phyloP scores from a whole-genome alignment of 2,329 filamentous ascomycete genomes.

The Pseudonectria foliicola region DNA sequence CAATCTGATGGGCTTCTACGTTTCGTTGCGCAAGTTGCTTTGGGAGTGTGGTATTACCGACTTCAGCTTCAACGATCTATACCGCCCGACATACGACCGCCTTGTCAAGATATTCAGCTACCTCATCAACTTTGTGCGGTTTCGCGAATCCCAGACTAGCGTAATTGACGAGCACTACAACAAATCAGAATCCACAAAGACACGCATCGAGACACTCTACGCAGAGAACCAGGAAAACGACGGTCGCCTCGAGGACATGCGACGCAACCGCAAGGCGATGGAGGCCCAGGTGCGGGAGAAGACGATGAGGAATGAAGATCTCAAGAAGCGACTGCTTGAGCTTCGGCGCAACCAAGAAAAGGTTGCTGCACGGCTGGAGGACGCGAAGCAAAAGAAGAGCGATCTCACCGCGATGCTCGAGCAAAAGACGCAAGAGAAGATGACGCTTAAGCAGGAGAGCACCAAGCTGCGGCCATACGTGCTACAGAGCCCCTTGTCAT shows the following conservation, averaged over 20 bases:
- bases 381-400: constrained; percentile 72
- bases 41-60: constrained; percentile 86
- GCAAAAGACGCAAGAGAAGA: constrained; percentile 61
- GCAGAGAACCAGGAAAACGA: constrained; percentile 84
- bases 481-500: constrained; percentile 73
- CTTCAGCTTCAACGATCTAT: constrained; percentile 87
- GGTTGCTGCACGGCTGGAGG: constrained; percentile 74
- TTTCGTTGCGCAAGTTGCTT: constrained; percentile 71
- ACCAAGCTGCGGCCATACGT: constrained; percentile 88
- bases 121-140: constrained; percentile 97
- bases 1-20: constrained; percentile 94
- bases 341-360: constrained; percentile 75
- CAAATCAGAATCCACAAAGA: constrained; percentile 78
- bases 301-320: constrained; percentile 74
- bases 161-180: constrained; percentile 94
- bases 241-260: constrained; percentile 70
- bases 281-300: constrained; percentile 80
- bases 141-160: constrained; percentile 83
- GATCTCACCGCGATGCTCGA: constrained; percentile 66
- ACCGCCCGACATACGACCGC: constrained; percentile 82
- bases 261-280: constrained; percentile 69
- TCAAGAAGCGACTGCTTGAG: constrained; percentile 76
- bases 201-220: constrained; percentile 79
- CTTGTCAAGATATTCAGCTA: constrained; percentile 95
- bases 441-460: constrained; percentile 74